Percentiles rank a stretch among this genome's conserved stretches.
Evolutionary conservation across 106 monocot species (phyloP).

Genomic region (Apostasia ramifera): DNA sequence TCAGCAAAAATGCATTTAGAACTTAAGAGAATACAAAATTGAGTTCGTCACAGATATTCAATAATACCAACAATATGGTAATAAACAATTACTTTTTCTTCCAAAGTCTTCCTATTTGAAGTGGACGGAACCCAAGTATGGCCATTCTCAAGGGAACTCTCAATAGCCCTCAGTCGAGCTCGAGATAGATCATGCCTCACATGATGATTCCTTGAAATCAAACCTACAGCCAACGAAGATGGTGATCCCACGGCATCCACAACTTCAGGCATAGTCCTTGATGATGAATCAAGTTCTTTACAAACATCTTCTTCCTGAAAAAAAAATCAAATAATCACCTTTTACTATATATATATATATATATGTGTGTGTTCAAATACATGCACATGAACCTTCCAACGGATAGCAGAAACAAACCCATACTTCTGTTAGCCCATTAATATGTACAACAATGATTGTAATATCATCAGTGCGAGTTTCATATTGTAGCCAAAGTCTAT

Average conservation of each 20-base stretch:
- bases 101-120: slow-evolving; percentile 92
- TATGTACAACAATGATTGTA: slow-evolving; percentile 90
- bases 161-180: slow-evolving; percentile 73
- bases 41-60: background rate
- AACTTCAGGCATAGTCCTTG: slow-evolving; percentile 35
- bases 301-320: slow-evolving; percentile 35
- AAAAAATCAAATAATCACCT: slow-evolving; percentile 10
- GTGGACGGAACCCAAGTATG: slow-evolving; percentile 75
- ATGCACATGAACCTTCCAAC: background rate
- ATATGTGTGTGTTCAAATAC: too few relatives aligned
- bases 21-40: too few relatives aligned
- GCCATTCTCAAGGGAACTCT: slow-evolving; percentile 84
- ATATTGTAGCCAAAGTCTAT: slow-evolving; percentile 94
- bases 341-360: too few relatives aligned
- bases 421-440: slow-evolving; percentile 85
- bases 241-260: slow-evolving; percentile 55
- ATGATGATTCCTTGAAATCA: slow-evolving; percentile 40
- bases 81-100: slow-evolving; percentile 75
- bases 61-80: background rate
- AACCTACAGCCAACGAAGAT: slow-evolving; percentile 39
- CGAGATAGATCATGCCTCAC: slow-evolving; percentile 80
- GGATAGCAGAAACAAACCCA: slow-evolving; percentile 14
- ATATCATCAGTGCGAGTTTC: slow-evolving; percentile 99
- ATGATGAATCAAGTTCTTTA: slow-evolving; percentile 16
- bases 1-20: too few relatives aligned